phyloP scores from a whole-genome alignment of 2,329 filamentous ascomycete species.

The Cladosporium sp. region DNA sequence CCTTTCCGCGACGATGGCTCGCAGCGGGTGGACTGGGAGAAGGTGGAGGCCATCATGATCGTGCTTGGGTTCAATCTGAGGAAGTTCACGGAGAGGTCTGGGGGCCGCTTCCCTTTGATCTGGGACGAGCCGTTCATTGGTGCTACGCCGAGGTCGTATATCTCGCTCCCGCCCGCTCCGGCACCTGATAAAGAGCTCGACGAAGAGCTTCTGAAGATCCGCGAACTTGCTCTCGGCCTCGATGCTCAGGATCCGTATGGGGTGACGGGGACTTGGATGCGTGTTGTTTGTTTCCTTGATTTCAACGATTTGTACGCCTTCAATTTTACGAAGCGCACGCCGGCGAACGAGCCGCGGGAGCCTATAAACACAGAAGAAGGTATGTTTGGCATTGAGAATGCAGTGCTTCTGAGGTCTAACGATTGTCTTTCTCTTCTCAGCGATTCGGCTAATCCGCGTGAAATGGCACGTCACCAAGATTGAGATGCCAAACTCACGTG shows the following conservation, averaged over 20 bases:
- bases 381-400: conserved; percentile 28
- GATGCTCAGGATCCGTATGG: conserved; percentile 62
- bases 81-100: conserved; percentile 36
- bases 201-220: conserved; percentile 17
- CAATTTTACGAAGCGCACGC: conserved; percentile 52
- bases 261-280: conserved; percentile 64
- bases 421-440: conserved; percentile 27
- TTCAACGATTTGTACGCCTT: conserved; percentile 67
- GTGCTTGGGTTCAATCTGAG: conserved; percentile 59
- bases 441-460: conserved; percentile 64
- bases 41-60: conserved; percentile 67
- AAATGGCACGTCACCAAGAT: conserved; percentile 56
- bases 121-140: conserved; percentile 54
- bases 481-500: conserved; percentile 51
- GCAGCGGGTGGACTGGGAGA: conserved; percentile 68
- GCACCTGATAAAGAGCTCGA: conserved; percentile 16
- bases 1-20: conserved; percentile 62
- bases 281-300: conserved; percentile 51
- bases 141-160: conserved; percentile 39
- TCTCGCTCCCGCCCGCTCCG: conserved; percentile 4
- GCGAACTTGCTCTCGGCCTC: conserved; percentile 37
- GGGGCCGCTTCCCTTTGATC: conserved; percentile 45
- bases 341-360: conserved; percentile 32
- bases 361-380: conserved; percentile 56
- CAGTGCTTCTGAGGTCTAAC: conserved; percentile 15